Conservation (phyloP, 345 rosid genomes). For the Populus pruinosa region DNA sequence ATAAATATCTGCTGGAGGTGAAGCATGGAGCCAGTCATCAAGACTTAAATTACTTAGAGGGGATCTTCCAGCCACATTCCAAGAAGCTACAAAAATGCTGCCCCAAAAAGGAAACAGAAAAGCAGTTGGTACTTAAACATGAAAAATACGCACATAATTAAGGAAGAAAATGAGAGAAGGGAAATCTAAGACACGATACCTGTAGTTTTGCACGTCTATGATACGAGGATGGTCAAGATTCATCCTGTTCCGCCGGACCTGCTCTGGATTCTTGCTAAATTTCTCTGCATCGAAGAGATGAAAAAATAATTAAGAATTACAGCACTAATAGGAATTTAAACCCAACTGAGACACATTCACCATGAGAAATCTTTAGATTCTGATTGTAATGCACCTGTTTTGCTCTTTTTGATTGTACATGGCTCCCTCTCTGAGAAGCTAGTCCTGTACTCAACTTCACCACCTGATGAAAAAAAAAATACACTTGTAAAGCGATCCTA, state of each 20-base stretch:
- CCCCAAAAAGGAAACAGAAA: constrained; percentile 23
- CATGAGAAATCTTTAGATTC: background rate
- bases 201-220: constrained; percentile 91
- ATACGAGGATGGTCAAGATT: constrained; percentile 90
- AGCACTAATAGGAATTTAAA: background rate
- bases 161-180: background rate
- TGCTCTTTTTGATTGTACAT: constrained; percentile 73
- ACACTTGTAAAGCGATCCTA: constrained; percentile 1
- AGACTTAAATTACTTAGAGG: constrained; percentile 80
- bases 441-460: constrained; percentile 59
- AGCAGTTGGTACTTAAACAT: constrained; percentile 5
- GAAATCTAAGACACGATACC: constrained; percentile 39
- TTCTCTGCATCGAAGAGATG: constrained; percentile 52
- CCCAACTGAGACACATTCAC: constrained; percentile 3
- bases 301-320: background rate
- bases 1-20: constrained; percentile 96
- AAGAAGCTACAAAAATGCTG: constrained; percentile 88
- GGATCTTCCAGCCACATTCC: constrained; percentile 98
- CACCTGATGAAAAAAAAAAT: constrained; percentile 37
- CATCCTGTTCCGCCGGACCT: constrained; percentile 66
- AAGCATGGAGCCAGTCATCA: constrained; percentile 91
- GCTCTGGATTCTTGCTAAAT: constrained; percentile 65
- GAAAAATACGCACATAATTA: background rate
- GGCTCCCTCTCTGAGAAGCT: constrained; percentile 85
- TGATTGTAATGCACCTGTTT: constrained; percentile 55